Base-by-base conservation (phyloP, 208 protist genomes). In the Kentomonas sorsogonicus region DNA sequence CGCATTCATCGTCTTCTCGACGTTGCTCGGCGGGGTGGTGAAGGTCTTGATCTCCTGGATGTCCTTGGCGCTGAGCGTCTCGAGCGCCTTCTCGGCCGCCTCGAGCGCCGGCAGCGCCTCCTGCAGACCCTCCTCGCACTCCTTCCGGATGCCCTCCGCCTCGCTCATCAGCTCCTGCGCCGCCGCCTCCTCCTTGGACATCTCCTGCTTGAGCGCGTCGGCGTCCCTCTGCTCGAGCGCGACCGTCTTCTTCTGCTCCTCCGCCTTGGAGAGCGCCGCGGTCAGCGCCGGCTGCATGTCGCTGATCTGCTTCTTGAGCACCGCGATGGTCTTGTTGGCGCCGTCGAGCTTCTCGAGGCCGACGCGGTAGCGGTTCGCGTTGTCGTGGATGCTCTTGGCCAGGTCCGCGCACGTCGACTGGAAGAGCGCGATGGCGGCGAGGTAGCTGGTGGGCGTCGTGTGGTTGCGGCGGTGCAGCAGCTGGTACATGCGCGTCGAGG, bases 361-460 rank as follows among this genome's bases (percentile, higher is more conserved):
- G 39, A 63, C 83, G 36, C 75, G 69, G 60, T 97, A 96, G 23
- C 91, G 84, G 15, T 76, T 69, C 2, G 79, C 60, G 43, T 82
- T 74, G 25, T 57, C 66, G 48, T 59, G 63, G 29, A 91, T 70
- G 9, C 66, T 53, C 43, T 64, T 52, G 25, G 73, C 60, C 51
- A 97, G 85, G 45, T 93, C 82, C 26, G 66, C 66, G 13, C 94
- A 69, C 70, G 95, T 87, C n/a, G 69, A 46, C 5, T 78, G 46
- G 71, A 96, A 97, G 38, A 93, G 77, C 16, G 73, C 66, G 33
- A 98, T 76, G n/a, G 97, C 81, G 45, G 89, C 87, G 15, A 99
- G 78, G 77, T 98, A 99, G 51, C 79, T 95, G 41, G 89, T 98
- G 16, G 97, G 97, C 34, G 97, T 98, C 15, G 94, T 96, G 82